Base-by-base conservation (phyloP, 1,139 yeast genomes). In the Hyphopichia wangnamkhiaoensis region DNA sequence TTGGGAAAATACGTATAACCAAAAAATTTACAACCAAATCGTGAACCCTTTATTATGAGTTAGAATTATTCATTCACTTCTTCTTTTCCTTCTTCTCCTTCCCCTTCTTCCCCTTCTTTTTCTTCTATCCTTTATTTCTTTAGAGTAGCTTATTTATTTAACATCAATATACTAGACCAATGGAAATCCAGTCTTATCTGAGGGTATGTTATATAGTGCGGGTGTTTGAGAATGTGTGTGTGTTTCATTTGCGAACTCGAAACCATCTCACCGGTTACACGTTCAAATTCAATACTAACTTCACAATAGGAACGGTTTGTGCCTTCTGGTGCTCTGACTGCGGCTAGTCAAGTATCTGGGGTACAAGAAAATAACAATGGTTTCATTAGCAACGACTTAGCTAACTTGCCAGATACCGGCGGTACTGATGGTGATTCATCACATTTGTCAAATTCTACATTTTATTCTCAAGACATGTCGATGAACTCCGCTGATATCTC, bases 361-460 rank as follows among this genome's bases (percentile, higher is more conserved):
- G 24, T 21, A 7, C 24, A 8, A 10, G 24, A 7, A 21, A 21
- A 21, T 10, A 21, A 8, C 24, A 21, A 10, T 21, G 9, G 10
- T 7, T 10, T 21, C 10, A 21, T 21, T 21, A 21, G 24, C 10
- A 21, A 10, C 10, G 31, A 28, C 6, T 28, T 27, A 14, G n/a
- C 7, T 10, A 16, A 13, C 17, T 5, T 27, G 12, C 17, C 17
- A 6, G 13, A 21, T 6, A 4, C 19, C 3, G 18, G 5, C 23
- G 34, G 27, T 3, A 23, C 20, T 24, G 28, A 14, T 19, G 34
- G 34, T 23, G 34, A 32, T 23, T 10, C 17, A 14, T 32, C 34
- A 32, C 34, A 21, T 21, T 20, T 28, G 10, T 21, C 28, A 5
- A 14, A 18, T 14, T 21, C 34, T 4, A 10, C 15, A 18, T 14